These are phyloP conservation scores for Quercus robur DNA, from an alignment of 306 rosid genomes.

Conservation along the genomic window DNA sequence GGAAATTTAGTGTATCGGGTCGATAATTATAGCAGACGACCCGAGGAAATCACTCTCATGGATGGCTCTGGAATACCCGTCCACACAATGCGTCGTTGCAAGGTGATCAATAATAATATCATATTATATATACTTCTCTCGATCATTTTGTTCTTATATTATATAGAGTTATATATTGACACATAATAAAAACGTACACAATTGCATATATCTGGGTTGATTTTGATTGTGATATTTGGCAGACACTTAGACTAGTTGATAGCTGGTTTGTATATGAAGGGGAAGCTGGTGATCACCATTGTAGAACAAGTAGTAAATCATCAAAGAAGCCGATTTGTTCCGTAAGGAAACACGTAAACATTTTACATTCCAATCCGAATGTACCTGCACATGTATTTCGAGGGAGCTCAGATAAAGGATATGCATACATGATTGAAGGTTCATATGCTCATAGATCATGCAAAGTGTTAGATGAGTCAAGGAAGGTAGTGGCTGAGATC, in stretches of 20 bases:
- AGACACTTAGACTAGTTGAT: constrained; percentile 55
- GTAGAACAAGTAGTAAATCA: constrained; percentile 4
- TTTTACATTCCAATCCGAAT: constrained; percentile 34
- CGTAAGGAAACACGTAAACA: constrained; percentile 50
- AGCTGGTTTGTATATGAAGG: constrained; percentile 71
- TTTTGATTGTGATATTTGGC: constrained; percentile 19
- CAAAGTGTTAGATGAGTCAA: constrained; percentile 57
- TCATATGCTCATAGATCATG: constrained; percentile 59
- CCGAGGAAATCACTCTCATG: constrained; percentile 73
- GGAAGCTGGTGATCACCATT: constrained; percentile 24
- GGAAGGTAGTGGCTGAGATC: constrained; percentile 63
- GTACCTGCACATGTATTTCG: constrained; percentile 50
- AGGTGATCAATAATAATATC: constrained; percentile 27
- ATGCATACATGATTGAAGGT: constrained; percentile 53
- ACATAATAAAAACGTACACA: too few species aligned
- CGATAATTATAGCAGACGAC: constrained; percentile 61
- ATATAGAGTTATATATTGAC: not conserved
- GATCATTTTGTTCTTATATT: not conserved
- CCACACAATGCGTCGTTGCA: constrained; percentile 64
- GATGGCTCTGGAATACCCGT: constrained; percentile 69
- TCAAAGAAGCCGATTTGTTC: constrained; percentile 45
- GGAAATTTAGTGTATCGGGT: constrained; percentile 82
- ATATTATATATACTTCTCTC: not conserved
- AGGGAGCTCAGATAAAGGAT: constrained; percentile 19
- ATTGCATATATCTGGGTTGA: not conserved